phyloP scores from a whole-genome alignment of 768 basidiomycete genomes.

The Coprinopsis marcescibilis region DNA sequence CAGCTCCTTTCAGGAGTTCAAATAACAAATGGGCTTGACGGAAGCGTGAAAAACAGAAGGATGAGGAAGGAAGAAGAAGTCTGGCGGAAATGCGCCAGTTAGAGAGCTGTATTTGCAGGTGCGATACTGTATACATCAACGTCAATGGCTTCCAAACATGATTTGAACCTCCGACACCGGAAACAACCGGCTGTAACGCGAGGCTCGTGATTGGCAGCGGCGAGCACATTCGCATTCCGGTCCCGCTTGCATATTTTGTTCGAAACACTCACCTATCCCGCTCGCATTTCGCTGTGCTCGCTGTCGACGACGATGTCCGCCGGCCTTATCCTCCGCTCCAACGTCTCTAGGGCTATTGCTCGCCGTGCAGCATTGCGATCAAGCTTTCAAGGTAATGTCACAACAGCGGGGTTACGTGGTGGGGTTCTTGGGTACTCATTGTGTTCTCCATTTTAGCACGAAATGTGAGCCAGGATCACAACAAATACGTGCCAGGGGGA shows the following conservation, averaged over 20 bases:
- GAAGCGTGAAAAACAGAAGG: too few species aligned
- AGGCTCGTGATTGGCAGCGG: neutral
- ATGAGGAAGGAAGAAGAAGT: too few species aligned
- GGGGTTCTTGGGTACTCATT: conserved; percentile 7
- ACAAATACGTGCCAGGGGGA: conserved; percentile 60
- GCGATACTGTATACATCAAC: too few species aligned
- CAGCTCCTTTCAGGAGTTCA: too few species aligned
- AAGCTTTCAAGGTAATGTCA: conserved; percentile 36
- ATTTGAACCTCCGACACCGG: conserved; percentile 5
- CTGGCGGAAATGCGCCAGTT: too few species aligned
- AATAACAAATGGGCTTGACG: too few species aligned
- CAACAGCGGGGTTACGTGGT: neutral
- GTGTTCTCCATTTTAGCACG: conserved; percentile 27
- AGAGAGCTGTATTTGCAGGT: too few species aligned
- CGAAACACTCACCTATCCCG: neutral
- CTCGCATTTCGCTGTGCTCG: conserved; percentile 12
- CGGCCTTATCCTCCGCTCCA: conserved; percentile 43
- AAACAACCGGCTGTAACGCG: neutral
- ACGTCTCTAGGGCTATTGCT: conserved; percentile 38
- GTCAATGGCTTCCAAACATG: too few species aligned
- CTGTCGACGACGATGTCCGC: conserved; percentile 39
- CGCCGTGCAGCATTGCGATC: conserved; percentile 33
- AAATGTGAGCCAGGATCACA: conserved; percentile 28
- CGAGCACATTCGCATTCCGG: neutral
- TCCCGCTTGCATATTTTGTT: neutral